Evolutionary conservation across 345 rosid genomes (phyloP).

Genomic region (Angophora floribunda): DNA sequence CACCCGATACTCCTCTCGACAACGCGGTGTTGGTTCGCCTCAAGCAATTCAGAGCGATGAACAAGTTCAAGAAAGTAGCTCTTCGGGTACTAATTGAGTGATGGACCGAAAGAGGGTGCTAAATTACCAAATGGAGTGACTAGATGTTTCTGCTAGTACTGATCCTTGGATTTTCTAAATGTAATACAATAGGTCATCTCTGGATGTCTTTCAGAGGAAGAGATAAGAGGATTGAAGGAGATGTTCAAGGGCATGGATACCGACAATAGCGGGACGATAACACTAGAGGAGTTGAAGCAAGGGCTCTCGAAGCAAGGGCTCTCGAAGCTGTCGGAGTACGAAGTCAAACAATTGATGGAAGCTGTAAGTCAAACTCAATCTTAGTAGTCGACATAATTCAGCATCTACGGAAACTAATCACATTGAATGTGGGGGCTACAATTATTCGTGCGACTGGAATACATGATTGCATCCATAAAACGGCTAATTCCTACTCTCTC

Average conservation of each 20-base stretch:
- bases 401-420: neutral
- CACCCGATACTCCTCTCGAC: conserved; percentile 56
- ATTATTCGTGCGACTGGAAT: neutral
- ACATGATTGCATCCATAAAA: neutral
- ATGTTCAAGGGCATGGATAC: conserved; percentile 84
- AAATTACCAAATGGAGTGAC: neutral
- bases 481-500: neutral
- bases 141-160: neutral
- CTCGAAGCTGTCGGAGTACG: neutral
- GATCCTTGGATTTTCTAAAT: neutral
- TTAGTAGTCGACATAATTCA: neutral
- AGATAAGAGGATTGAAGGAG: conserved; percentile 84
- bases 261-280: conserved; percentile 78
- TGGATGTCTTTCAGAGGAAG: conserved; percentile 89
- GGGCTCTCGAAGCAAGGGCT: conserved; percentile 90
- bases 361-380: neutral
- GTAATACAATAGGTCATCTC: conserved; percentile 55
- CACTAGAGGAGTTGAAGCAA: conserved; percentile 82
- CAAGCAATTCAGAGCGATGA: conserved; percentile 51
- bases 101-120: neutral
- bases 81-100: conserved; percentile 23
- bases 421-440: neutral
- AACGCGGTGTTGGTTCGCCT: conserved; percentile 44
- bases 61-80: conserved; percentile 55
- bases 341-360: neutral